Percentiles rank a stretch among this genome's conserved stretches.
Evolutionary conservation across 1,284 basidiomycete genomes (phyloP).

Genomic region (Tilletia setariae): DNA sequence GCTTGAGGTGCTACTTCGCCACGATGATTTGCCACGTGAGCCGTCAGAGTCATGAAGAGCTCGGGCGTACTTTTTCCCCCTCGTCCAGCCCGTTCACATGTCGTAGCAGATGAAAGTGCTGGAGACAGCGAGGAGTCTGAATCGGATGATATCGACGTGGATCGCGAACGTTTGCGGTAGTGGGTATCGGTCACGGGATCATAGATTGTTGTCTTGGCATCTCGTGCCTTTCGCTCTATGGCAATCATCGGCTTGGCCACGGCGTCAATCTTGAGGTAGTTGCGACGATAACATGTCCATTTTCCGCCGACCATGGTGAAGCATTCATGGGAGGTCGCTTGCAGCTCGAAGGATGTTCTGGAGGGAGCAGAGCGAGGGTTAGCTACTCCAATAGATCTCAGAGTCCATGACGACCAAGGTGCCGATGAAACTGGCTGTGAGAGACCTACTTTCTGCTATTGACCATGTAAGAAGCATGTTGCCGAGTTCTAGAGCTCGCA

Average conservation of each 20-base stretch:
- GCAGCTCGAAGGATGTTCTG: neutral
- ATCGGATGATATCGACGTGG: too few species aligned
- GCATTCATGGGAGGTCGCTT: conserved; percentile 1
- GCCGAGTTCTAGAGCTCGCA: neutral
- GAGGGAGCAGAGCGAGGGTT: too few species aligned
- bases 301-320: neutral
- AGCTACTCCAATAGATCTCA: too few species aligned
- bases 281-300: neutral
- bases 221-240: too few species aligned
- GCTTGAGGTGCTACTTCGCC: neutral
- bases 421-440: too few species aligned
- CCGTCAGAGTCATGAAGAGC: neutral
- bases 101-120: too few species aligned
- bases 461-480: neutral
- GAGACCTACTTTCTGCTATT: neutral
- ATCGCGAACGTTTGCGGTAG: too few species aligned
- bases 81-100: too few species aligned
- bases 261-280: conserved; percentile 8
- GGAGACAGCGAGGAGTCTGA: too few species aligned
- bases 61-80: neutral
- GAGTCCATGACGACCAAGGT: too few species aligned
- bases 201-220: too few species aligned
- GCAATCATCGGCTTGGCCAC: neutral
- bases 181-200: too few species aligned
- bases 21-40: neutral